Conservation (phyloP, 1,284 basidiomycete species). For the Sphagnurus paluster region DNA sequence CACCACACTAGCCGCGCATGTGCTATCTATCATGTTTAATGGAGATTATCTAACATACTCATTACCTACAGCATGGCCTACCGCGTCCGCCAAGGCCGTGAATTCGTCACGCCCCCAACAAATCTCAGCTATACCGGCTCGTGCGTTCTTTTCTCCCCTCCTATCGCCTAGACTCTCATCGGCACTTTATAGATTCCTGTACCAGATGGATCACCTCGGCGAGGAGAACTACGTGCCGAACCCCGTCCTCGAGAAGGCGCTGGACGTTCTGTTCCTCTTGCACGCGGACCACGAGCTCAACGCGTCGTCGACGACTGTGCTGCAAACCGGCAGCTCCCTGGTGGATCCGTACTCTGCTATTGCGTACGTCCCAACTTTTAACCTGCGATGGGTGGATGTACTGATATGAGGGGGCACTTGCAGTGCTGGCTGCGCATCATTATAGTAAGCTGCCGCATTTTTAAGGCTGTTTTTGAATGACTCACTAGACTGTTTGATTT, state of each 20-base stretch:
- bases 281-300: constrained; percentile 91
- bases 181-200: constrained; percentile 62
- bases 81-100: constrained; percentile 82
- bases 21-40: constrained; percentile 14
- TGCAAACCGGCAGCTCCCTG: constrained; percentile 84
- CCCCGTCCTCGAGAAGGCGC: constrained; percentile 79
- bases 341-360: constrained; percentile 88
- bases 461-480: constrained; percentile 1
- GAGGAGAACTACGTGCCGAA: constrained; percentile 75
- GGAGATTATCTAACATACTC: constrained; percentile 4
- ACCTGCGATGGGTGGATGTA: not conserved
- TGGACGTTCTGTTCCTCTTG: constrained; percentile 83
- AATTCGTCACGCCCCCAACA: constrained; percentile 83
- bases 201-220: constrained; percentile 83
- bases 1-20: constrained; percentile 81
- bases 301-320: constrained; percentile 78
- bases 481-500: constrained; percentile 9
- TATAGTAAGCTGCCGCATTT: constrained; percentile 59
- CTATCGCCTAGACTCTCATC: constrained; percentile 2
- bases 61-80: constrained; percentile 71
- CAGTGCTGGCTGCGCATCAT: constrained; percentile 79
- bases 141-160: constrained; percentile 40
- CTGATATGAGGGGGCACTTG: constrained; percentile 3
- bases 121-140: constrained; percentile 83
- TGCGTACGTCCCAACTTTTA: constrained; percentile 50